These are phyloP conservation scores for Laguncularia racemosa DNA, from an alignment of 345 rosid species.

Conservation along the genomic window DNA sequence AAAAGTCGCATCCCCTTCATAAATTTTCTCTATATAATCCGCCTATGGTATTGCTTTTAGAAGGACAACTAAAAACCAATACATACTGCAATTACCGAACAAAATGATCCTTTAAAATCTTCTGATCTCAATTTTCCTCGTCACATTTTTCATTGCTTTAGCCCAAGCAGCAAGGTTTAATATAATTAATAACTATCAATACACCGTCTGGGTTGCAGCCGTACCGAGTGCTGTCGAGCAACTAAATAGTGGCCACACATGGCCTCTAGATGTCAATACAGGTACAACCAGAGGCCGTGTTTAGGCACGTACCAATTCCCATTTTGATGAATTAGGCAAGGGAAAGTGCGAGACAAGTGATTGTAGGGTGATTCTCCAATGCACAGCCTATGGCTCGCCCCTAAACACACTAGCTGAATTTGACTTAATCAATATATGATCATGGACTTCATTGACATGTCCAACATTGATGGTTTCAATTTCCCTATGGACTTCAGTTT, in stretches of 20 bases:
- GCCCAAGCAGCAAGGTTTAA: slow-evolving; percentile 13
- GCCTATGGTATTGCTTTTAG: no score
- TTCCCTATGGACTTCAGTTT: slow-evolving; percentile 26
- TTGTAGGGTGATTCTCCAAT: slow-evolving; percentile 13
- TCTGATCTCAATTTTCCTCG: no score
- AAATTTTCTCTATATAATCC: no score
- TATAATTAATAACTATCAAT: slow-evolving; percentile 16
- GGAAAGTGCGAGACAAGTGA: slow-evolving; percentile 23
- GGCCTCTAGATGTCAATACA: slow-evolving; percentile 10
- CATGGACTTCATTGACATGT: slow-evolving; percentile 25
- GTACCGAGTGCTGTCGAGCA: slow-evolving; percentile 18
- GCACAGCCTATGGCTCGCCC: slow-evolving; percentile 9
- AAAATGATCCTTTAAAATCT: no score
- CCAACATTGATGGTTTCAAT: slow-evolving; percentile 24
- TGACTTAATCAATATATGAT: slow-evolving; percentile 21
- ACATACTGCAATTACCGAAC: no score
- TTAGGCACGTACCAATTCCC: slow-evolving; percentile 22
- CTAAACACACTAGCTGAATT: slow-evolving; percentile 24
- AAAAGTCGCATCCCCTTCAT: no score
- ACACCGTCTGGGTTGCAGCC: slow-evolving; percentile 23
- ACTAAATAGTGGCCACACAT: slow-evolving; percentile 15
- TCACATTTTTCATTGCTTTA: no score
- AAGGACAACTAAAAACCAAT: no score
- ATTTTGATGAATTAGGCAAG: slow-evolving; percentile 17
- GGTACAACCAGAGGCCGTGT: slow-evolving; percentile 14